These are phyloP conservation scores for Flagelloscypha sp. DNA, from an alignment of 768 basidiomycete species.

Conservation along the genomic window DNA sequence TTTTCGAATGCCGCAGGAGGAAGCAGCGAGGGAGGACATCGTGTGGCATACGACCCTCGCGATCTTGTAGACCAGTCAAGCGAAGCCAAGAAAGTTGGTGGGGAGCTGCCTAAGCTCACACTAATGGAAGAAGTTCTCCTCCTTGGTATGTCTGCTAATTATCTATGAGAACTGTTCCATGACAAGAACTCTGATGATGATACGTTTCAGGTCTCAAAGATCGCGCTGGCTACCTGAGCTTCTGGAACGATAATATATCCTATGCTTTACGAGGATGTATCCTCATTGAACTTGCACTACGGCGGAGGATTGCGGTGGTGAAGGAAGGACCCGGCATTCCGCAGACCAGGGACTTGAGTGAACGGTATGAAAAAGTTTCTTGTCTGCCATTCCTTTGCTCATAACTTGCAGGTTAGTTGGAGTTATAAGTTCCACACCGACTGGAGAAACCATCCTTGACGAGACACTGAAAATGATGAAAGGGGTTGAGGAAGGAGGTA, in stretches of 20 bases:
- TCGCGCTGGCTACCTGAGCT: slow-evolving; percentile 96
- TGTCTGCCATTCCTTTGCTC: too few species aligned
- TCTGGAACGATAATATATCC: slow-evolving; percentile 99
- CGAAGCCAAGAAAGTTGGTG: slow-evolving; percentile 56
- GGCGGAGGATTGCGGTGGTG: slow-evolving; percentile 86
- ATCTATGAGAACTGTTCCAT: not conserved
- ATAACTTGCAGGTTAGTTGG: too few species aligned
- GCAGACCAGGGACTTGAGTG: slow-evolving; percentile 63
- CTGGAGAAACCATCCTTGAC: slow-evolving; percentile 94
- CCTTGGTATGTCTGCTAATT: slow-evolving; percentile 94
- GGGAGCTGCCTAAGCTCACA: slow-evolving; percentile 77
- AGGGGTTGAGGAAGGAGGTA: slow-evolving; percentile 16
- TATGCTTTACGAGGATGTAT: slow-evolving; percentile 99
- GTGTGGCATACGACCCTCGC: slow-evolving; percentile 89
- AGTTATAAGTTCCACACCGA: slow-evolving; percentile 86
- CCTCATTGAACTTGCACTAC: slow-evolving; percentile 92
- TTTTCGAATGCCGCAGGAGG: too few species aligned
- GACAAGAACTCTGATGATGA: slow-evolving; percentile 9
- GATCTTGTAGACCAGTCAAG: slow-evolving; percentile 69
- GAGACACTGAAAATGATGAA: slow-evolving; percentile 97
- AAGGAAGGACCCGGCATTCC: slow-evolving; percentile 67
- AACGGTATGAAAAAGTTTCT: too few species aligned
- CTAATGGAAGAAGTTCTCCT: slow-evolving; percentile 96
- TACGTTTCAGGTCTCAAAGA: slow-evolving; percentile 29
- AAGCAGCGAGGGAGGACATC: slow-evolving; percentile 74